phyloP scores from a whole-genome alignment of 805 yeast species.

The Candida nanaspora region DNA sequence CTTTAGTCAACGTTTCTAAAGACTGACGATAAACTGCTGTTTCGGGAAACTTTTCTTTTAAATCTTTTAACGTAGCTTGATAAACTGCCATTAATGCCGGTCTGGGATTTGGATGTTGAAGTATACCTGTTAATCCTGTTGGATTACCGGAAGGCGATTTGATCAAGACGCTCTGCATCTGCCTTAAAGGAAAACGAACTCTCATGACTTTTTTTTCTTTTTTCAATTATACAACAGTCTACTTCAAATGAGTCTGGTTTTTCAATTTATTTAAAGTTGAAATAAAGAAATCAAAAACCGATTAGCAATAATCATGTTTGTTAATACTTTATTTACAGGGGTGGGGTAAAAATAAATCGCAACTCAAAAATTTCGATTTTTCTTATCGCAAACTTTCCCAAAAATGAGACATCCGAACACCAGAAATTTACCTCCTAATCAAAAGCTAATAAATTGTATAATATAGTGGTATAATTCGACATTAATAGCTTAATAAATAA shows the following conservation, averaged over 20 bases:
- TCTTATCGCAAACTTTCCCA: no score
- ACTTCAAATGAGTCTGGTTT: no score
- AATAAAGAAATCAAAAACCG: no score
- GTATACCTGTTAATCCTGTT: slow-evolving; percentile 74
- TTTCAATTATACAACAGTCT: not conserved
- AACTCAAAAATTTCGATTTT: no score
- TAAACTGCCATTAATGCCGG: slow-evolving; percentile 70
- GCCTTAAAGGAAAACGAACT: slow-evolving; percentile 23
- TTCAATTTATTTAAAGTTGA: no score
- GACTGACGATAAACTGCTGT: slow-evolving; percentile 72
- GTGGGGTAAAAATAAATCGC: no score
- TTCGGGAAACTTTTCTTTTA: slow-evolving; percentile 57
- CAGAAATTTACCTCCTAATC: no score
- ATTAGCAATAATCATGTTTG: no score
- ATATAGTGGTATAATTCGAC: no score
- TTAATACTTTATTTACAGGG: not conserved
- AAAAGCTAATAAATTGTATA: no score
- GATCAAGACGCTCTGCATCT: slow-evolving; percentile 42
- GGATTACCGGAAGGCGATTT: slow-evolving; percentile 60
- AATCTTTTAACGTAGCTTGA: slow-evolving; percentile 54
- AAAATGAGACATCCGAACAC: no score
- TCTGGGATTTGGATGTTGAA: slow-evolving; percentile 77
- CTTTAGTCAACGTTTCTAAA: slow-evolving; percentile 61
- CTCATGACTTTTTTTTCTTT: slow-evolving; percentile 22
- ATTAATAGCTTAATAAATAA: no score